Conservation (phyloP, 2,329 filamentous ascomycete genomes). For the Paecilomyces sp. region DNA sequence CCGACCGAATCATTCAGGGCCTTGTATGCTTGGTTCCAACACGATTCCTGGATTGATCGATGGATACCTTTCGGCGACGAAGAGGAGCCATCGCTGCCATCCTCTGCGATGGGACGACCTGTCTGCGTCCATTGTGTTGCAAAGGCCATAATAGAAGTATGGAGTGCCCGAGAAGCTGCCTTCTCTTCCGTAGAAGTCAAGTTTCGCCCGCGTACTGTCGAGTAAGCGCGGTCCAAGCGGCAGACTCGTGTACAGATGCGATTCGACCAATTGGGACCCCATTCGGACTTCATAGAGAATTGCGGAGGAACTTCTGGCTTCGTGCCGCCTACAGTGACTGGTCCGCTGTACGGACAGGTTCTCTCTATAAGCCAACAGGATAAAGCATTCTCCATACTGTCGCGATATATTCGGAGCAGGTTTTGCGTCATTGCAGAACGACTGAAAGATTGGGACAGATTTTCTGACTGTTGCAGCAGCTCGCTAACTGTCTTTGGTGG, state of each 20-base stretch:
- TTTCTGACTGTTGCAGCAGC: slow-evolving; percentile 8
- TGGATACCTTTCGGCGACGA: slow-evolving; percentile 21
- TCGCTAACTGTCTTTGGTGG: background rate
- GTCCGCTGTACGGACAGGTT: slow-evolving; percentile 37
- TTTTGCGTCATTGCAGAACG: slow-evolving; percentile 30
- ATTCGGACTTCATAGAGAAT: slow-evolving; percentile 16
- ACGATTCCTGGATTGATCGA: slow-evolving; percentile 28
- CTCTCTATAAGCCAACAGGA: slow-evolving; percentile 38
- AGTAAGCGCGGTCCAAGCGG: slow-evolving; percentile 31
- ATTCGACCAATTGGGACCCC: slow-evolving; percentile 34
- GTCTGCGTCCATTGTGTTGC: slow-evolving; percentile 33
- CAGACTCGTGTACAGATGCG: slow-evolving; percentile 39
- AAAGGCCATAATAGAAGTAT: slow-evolving; percentile 38
- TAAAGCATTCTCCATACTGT: slow-evolving; percentile 38
- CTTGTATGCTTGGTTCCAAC: slow-evolving; percentile 37
- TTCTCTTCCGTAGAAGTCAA: slow-evolving; percentile 31
- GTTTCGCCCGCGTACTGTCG: slow-evolving; percentile 27
- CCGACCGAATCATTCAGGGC: slow-evolving; percentile 30
- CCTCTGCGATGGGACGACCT: slow-evolving; percentile 7
- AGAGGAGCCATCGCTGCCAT: slow-evolving; percentile 7
- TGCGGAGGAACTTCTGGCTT: background rate
- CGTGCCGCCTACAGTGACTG: slow-evolving; percentile 11
- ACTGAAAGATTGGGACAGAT: slow-evolving; percentile 26
- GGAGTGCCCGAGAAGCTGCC: slow-evolving; percentile 32
- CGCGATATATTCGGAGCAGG: slow-evolving; percentile 37